A percentile compares a stretch with the other conserved stretches of the same genome.
Evolutionary conservation across 768 basidiomycete species (phyloP).

Genomic region (Albatrellus ellisii): DNA sequence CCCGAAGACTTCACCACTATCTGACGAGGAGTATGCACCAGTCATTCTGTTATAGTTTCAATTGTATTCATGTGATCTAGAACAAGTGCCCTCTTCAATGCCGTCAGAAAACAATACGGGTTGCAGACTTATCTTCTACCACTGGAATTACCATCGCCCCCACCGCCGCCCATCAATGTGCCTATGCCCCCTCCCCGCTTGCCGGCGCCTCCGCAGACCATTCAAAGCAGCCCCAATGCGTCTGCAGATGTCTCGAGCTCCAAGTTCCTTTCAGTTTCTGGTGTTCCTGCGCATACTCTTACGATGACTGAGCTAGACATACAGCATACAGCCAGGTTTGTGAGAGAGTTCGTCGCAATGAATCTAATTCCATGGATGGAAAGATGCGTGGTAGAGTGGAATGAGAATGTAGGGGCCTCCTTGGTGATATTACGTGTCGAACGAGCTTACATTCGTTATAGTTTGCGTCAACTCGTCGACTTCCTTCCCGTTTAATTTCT

Average conservation of each 20-base stretch:
- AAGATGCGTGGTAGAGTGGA: conserved; percentile 86
- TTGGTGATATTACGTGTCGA: neutral
- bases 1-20: conserved; percentile 50
- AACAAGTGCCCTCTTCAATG: conserved; percentile 69
- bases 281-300: conserved; percentile 21
- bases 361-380: conserved; percentile 97
- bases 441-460: conserved; percentile 15
- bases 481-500: conserved; percentile 79
- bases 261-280: conserved; percentile 19
- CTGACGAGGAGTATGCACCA: conserved; percentile 63
- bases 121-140: conserved; percentile 62
- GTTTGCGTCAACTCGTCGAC: conserved; percentile 61
- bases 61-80: conserved; percentile 25
- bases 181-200: conserved; percentile 55
- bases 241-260: conserved; percentile 6
- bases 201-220: conserved; percentile 30
- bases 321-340: conserved; percentile 59
- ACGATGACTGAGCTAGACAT: conserved; percentile 61
- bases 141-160: conserved; percentile 45
- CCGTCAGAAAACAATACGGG: conserved; percentile 79
- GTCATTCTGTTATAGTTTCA: neutral
- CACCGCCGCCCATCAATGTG: conserved; percentile 54
- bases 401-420: conserved; percentile 47
- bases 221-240: conserved; percentile 13
- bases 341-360: conserved; percentile 81